Conservation (phyloP, 306 rosid species). For the Cucurbita ficifolia region DNA sequence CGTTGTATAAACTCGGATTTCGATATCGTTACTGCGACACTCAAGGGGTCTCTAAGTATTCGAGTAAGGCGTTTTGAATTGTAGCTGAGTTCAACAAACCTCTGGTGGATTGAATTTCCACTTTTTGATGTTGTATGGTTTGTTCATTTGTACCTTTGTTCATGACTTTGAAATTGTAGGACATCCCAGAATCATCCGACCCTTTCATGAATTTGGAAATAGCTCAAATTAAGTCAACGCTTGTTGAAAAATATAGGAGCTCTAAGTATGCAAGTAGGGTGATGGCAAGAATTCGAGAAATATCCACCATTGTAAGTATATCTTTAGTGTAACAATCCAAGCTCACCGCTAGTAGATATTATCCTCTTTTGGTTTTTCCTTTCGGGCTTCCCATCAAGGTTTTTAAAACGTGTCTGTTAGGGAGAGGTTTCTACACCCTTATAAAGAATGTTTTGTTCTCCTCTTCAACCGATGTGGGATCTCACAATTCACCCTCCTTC, state of each 20-base stretch:
- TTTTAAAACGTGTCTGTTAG: too few species aligned
- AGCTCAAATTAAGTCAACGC: conserved; percentile 59
- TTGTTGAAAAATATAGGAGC: conserved; percentile 58
- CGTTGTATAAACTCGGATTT: conserved; percentile 83
- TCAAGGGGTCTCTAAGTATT: conserved; percentile 27
- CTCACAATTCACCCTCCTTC: too few species aligned
- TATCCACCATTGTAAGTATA: conserved; percentile 45
- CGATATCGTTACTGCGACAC: conserved; percentile 33
- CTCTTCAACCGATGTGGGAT: too few species aligned
- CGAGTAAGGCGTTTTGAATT: background rate
- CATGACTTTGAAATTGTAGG: conserved; percentile 22
- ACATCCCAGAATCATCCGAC: conserved; percentile 53
- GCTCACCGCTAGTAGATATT: too few species aligned
- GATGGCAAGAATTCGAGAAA: conserved; percentile 46
- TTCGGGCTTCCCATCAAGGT: too few species aligned
- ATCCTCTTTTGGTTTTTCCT: too few species aligned
- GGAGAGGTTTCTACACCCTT: too few species aligned
- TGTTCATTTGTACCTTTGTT: background rate
- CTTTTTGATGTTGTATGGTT: background rate
- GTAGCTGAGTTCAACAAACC: background rate
- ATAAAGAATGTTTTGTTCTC: too few species aligned
- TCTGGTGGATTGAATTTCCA: background rate
- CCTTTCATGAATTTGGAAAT: conserved; percentile 74
- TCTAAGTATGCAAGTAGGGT: conserved; percentile 45
- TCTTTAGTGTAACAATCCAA: background rate